phyloP scores from a whole-genome alignment of 805 yeast species.

The Wickerhamomyces subpelliculosus region DNA sequence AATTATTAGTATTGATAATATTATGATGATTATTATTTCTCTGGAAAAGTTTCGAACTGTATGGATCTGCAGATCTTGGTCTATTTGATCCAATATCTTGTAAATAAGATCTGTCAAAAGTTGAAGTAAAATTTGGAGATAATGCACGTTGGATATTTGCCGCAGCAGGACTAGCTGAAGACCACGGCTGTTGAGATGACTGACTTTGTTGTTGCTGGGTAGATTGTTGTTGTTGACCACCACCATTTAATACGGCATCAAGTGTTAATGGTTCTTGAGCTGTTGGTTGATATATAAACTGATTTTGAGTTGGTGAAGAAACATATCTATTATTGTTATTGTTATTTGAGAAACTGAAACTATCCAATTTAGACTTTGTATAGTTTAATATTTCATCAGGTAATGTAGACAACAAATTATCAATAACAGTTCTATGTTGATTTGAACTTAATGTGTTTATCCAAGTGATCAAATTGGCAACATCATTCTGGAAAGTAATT shows the following conservation, averaged over 20 bases:
- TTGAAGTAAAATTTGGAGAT: slow-evolving; percentile 18
- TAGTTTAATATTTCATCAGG: slow-evolving; percentile 45
- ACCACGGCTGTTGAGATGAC: slow-evolving; percentile 27
- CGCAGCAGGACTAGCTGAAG: neutral
- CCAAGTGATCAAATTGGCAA: slow-evolving; percentile 45
- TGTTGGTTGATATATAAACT: slow-evolving; percentile 9
- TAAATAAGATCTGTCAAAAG: slow-evolving; percentile 12
- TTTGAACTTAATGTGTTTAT: slow-evolving; percentile 41
- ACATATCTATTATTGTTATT: slow-evolving; percentile 14
- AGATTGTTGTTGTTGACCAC: slow-evolving; percentile 17
- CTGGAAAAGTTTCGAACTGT: slow-evolving; percentile 10
- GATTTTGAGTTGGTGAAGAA: slow-evolving; percentile 16
- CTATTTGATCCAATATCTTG: slow-evolving; percentile 24
- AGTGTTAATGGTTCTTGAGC: slow-evolving; percentile 29
- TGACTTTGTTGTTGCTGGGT: slow-evolving; percentile 29
- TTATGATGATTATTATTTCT: slow-evolving; percentile 2
- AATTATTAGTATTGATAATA: neutral
- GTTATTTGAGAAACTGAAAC: too few relatives aligned
- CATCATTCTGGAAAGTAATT: slow-evolving; percentile 40
- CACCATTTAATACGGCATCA: slow-evolving; percentile 31
- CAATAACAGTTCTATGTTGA: slow-evolving; percentile 47
- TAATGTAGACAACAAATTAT: slow-evolving; percentile 42
- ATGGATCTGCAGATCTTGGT: slow-evolving; percentile 38
- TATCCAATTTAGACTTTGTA: slow-evolving; percentile 41
- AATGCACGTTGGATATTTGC: slow-evolving; percentile 24